Base-by-base conservation (phyloP, 306 rosid genomes). In the Alnus glutinosa region DNA sequence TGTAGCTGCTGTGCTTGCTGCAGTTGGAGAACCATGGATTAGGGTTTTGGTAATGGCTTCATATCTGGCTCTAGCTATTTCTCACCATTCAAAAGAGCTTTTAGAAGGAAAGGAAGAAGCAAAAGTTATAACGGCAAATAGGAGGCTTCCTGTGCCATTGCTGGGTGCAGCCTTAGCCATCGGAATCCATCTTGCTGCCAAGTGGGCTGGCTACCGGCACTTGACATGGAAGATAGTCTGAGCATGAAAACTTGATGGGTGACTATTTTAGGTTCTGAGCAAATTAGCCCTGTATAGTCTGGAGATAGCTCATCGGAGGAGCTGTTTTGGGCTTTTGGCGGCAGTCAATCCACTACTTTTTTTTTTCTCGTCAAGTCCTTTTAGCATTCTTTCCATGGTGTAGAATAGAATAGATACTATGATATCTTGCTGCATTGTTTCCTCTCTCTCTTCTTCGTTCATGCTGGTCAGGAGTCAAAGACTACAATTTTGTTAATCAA, bases 1-100 rank as follows among this genome's bases (percentile, higher is more conserved):
- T 28, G 88, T 74, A 4, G 98, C 96, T 4, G 94, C 94, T 44
- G 90, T 90, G 70, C 87, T 95, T 52, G 94, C 96, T 77, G 98
- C 94, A 34, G 85, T 95, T 66, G 99, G 99, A 7, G 97, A 95
- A 80, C 89, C 99, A 37, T 95, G 97, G 97, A 85, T 95, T 75
- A 92, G 98, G 85, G 79, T 88, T 79, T 55, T 93, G 87, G 92
- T 77, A 77, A 79, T 95, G 44, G 55, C 76, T 70, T 89, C 92
- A 44, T 95, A 74, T 83, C 80, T 83, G 13, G 92, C 86, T 75
- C 80, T 95, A 32, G 92, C 94, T 66, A 87, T 89, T 74, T 83
- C 34, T 77, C 90, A 91, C 68, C 80, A 89, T 82, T 91, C 92
- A 8, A 91, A 82, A 77, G 90, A 39, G 70, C 52, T 76, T 73